A percentile compares a stretch with the other conserved stretches of the same genome.
These are phyloP conservation scores for Logfia minima DNA, from an alignment of 129 eudicot species.

Conservation along the genomic window DNA sequence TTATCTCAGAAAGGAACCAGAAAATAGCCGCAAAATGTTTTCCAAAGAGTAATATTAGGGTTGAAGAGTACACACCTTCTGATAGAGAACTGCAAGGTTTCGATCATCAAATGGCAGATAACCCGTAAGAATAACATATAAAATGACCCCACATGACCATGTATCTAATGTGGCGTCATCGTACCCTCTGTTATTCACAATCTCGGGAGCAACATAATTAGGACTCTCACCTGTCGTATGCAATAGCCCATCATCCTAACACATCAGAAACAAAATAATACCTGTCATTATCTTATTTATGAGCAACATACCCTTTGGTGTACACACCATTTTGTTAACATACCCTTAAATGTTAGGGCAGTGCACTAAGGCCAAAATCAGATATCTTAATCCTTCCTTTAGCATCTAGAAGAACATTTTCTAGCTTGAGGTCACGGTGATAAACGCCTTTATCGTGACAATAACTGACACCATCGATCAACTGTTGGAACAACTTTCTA, in stretches of 20 bases:
- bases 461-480: slow-evolving; percentile 79
- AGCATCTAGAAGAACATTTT: slow-evolving; percentile 79
- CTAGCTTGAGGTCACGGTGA: slow-evolving; percentile 95
- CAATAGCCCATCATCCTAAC: slow-evolving; percentile 86
- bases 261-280: slow-evolving; percentile 14
- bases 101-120: slow-evolving; percentile 94
- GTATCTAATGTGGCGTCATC: slow-evolving; percentile 87
- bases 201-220: slow-evolving; percentile 97
- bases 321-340: slow-evolving; percentile 3
- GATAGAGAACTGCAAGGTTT: slow-evolving; percentile 93
- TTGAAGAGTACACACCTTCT: slow-evolving; percentile 51
- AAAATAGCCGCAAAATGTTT: too few relatives aligned
- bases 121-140: slow-evolving; percentile 87
- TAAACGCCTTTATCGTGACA: slow-evolving; percentile 84
- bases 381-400: slow-evolving; percentile 76
- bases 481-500: slow-evolving; percentile 74
- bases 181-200: slow-evolving; percentile 79
- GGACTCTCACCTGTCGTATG: slow-evolving; percentile 99
- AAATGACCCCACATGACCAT: slow-evolving; percentile 98
- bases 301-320: neutral
- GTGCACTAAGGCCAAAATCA: slow-evolving; percentile 95
- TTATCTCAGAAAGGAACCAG: too few relatives aligned
- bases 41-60: too few relatives aligned
- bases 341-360: slow-evolving; percentile 95
- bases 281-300: neutral